Conservation (phyloP, 805 yeast genomes). For the Brettanomyces custersianus region DNA sequence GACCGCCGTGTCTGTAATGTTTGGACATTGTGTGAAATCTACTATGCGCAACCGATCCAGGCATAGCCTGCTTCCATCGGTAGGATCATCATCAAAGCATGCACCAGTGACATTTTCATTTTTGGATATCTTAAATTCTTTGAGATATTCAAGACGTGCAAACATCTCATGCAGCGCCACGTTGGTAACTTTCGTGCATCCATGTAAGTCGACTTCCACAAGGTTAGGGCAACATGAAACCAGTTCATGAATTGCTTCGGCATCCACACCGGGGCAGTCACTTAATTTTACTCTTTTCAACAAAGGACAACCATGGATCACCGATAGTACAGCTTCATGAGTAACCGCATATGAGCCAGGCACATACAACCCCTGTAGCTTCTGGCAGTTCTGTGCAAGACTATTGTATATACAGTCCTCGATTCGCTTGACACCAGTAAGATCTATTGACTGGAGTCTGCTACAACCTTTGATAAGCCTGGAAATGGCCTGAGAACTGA, state of each 20-base stretch:
- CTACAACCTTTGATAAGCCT: conserved; percentile 55
- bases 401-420: conserved; percentile 63
- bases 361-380: conserved; percentile 84
- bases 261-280: conserved; percentile 59
- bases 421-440: conserved; percentile 65
- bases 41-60: conserved; percentile 68
- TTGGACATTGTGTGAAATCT: conserved; percentile 77
- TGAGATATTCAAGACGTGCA: conserved; percentile 53
- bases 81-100: conserved; percentile 34
- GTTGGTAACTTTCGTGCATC: conserved; percentile 68
- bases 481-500: conserved; percentile 55
- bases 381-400: conserved; percentile 60
- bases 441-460: conserved; percentile 74
- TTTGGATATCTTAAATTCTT: conserved; percentile 78
- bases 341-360: conserved; percentile 73
- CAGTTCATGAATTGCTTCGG: conserved; percentile 49
- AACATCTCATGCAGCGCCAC: conserved; percentile 49
- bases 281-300: conserved; percentile 78
- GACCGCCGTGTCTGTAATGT: conserved; percentile 72
- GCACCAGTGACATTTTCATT: conserved; percentile 62
- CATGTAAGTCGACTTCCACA: conserved; percentile 85
- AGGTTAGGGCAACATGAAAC: conserved; percentile 67
- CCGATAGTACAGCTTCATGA: conserved; percentile 49
- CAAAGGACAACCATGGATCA: conserved; percentile 59
- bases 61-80: conserved; percentile 22